Evolutionary conservation across 805 yeast genomes (phyloP), one percentile per base, ranked within the genome.

Genomic region (Metschnikowia rubicola): DNA sequence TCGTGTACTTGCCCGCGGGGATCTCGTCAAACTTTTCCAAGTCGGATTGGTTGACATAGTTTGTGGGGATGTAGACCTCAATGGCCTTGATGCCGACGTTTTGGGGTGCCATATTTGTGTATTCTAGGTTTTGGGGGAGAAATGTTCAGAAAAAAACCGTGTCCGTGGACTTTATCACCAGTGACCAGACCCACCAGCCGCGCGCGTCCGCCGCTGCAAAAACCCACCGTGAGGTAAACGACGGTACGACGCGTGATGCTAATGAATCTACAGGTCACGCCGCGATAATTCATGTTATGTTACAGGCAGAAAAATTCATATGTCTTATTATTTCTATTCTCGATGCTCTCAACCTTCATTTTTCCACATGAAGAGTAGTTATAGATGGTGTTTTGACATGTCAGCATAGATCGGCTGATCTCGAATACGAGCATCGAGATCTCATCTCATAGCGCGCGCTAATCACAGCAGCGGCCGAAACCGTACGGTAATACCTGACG

Each of bases 1-100:
- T 92, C 65, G 99, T 94, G 79, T 90, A 94, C 70, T 94, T 94
- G 51, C 99, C 99, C 46, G 86, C 74, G 19, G 98, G 80, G 52
- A 92, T 91, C 47, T 86, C 88, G 66, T 91, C 96, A 60, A 73
- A 82, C 55, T 77, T 72, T 70, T 94, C 99, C 57, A 94, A 75
- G 46, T 88, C 98, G 41, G 83, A 73, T 74, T 94, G 98, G 75
- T 80, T 85, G 52, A 94, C 97, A 59, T 65, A 79, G 79, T 68
- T 86, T 35, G 82, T 74, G 39, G 99, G 98, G 63, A 90, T 75
- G 73, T 94, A 94, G 51, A 90, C 76, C 72, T 94, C 97, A 58
- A 94, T 80, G 68, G 95, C 99, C 68, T 92, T 92, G 72, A 94
- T 94, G 74, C 99, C 99, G 61, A 94, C 79, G 77, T 92, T 92